Evolutionary conservation across 139 green algal genomes (phyloP), one percentile per base, ranked within the genome.

Genomic region (Chlorella sorokiniana): DNA sequence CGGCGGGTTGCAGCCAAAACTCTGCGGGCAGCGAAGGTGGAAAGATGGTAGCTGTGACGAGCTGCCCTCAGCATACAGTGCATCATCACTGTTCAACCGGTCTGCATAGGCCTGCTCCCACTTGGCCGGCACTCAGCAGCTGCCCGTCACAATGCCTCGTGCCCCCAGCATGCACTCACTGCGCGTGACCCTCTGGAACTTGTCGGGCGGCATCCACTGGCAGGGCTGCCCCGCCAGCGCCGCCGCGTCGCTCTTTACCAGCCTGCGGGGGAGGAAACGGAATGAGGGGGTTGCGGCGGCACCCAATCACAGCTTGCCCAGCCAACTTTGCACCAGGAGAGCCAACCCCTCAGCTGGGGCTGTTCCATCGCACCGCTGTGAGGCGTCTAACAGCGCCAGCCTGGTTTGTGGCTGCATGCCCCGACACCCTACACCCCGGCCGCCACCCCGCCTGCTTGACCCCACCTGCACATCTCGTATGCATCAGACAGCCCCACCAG

Each of bases 1-100:
- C 81, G 0, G 78, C 68, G 0, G 92, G 88, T 51, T 85, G 82
- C 51, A 96, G 80, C 93, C 93, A 97, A 76, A 91, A 96, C 86
- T 97, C 73, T 79, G 73, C 51, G 6, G 51, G 14, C 41, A 11
- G 18, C 1, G 42, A 42, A 38, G 69, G 4, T 7, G 25, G 2
- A 25, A 5, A 33, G 6, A 45, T 23, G 20, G 31, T n/a, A n/a
- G n/a, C n/a, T n/a, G n/a, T n/a, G n/a, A n/a, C n/a, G n/a, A n/a
- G n/a, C n/a, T n/a, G n/a, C n/a, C n/a, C n/a, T n/a, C n/a, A n/a
- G n/a, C n/a, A n/a, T n/a, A n/a, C n/a, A n/a, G n/a, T n/a, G n/a
- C n/a, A n/a, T n/a, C n/a, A n/a, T n/a, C n/a, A n/a, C n/a, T n/a
- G n/a, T n/a, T n/a, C n/a, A n/a, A n/a, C n/a, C n/a, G n/a, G n/a